Evolutionary conservation across 2,329 filamentous ascomycete genomes (phyloP).

Genomic region (Setomelanomma holmii): DNA sequence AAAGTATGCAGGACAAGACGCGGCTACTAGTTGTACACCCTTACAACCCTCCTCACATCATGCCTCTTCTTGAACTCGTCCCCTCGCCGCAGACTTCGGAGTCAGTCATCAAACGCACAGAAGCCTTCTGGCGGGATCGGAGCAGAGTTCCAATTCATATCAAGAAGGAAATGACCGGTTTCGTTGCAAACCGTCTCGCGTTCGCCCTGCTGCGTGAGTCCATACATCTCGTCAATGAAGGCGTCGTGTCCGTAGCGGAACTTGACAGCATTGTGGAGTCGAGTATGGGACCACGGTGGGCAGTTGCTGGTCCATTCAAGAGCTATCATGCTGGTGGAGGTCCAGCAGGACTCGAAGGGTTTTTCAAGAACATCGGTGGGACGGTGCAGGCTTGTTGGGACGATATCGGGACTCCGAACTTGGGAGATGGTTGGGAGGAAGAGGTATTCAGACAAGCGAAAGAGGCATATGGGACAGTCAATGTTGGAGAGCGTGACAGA

Average conservation of each 20-base stretch:
- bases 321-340: constrained; percentile 67
- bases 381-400: constrained; percentile 64
- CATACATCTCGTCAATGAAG: constrained; percentile 60
- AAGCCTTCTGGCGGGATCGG: constrained; percentile 55
- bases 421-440: constrained; percentile 56
- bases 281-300: constrained; percentile 36
- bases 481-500: constrained; percentile 50
- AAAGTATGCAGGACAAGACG: constrained; percentile 51
- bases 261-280: constrained; percentile 57
- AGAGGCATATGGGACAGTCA: constrained; percentile 56
- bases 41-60: constrained; percentile 68
- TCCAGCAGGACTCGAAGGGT: constrained; percentile 58
- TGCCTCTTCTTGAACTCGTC: constrained; percentile 67
- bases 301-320: constrained; percentile 60
- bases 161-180: constrained; percentile 61
- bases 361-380: constrained; percentile 63
- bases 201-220: constrained; percentile 65
- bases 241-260: constrained; percentile 61
- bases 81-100: constrained; percentile 54
- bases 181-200: constrained; percentile 65
- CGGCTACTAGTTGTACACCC: constrained; percentile 65
- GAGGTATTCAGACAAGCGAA: constrained; percentile 55
- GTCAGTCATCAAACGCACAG: constrained; percentile 49
- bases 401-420: constrained; percentile 53
- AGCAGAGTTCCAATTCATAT: constrained; percentile 58